Percentiles rank a stretch among this genome's conserved stretches.
Conservation (phyloP, 305 asterid species). For the Fraxinus paxiana region DNA sequence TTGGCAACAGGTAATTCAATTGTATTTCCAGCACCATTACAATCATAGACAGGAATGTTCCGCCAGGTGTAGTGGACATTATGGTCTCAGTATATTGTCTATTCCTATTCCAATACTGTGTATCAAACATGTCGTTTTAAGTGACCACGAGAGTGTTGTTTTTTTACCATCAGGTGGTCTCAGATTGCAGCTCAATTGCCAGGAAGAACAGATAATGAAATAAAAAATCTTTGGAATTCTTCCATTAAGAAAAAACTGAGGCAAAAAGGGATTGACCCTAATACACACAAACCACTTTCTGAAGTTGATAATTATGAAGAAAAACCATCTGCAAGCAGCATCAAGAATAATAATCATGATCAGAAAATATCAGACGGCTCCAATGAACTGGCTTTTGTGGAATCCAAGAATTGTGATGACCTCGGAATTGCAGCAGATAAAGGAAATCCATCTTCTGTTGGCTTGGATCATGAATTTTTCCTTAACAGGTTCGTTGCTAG, state of each 20-base stretch:
- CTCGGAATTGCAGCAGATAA: neutral
- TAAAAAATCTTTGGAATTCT: constrained; percentile 91
- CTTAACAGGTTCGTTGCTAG: constrained; percentile 43
- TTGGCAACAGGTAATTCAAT: constrained; percentile 68
- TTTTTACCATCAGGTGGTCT: constrained; percentile 57
- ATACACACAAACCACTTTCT: constrained; percentile 71
- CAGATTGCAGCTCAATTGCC: constrained; percentile 88
- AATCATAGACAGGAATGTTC: neutral
- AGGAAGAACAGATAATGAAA: constrained; percentile 90
- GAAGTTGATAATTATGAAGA: constrained; percentile 40
- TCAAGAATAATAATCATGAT: constrained; percentile 1
- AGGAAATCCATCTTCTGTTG: neutral
- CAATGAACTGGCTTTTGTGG: constrained; percentile 36
- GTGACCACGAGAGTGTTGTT: neutral
- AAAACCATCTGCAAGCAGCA: constrained; percentile 16
- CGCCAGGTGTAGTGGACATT: neutral
- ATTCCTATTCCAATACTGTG: neutral
- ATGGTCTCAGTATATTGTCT: neutral
- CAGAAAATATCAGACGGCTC: constrained; percentile 49
- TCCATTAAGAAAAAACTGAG: constrained; percentile 86
- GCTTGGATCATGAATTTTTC: constrained; percentile 59
- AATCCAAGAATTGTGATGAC: constrained; percentile 26
- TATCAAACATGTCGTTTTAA: neutral
- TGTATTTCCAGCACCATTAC: neutral
- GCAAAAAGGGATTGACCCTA: constrained; percentile 83